Conservation (phyloP, 2,329 filamentous ascomycete genomes). For the Fusarium metavorans region DNA sequence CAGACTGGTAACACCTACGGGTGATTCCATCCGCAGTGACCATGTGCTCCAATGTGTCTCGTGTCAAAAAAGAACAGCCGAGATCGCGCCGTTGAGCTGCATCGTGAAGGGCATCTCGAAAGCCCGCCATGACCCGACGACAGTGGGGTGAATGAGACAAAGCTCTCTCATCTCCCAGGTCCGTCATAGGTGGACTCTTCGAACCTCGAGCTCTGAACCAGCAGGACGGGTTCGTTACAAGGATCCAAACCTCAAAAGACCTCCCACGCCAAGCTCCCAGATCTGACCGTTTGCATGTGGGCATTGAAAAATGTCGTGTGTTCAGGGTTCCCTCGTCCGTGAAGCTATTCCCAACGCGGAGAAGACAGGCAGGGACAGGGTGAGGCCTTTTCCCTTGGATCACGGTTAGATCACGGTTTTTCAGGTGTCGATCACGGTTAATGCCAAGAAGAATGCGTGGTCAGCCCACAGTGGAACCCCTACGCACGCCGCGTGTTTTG, state of each 20-base stretch:
- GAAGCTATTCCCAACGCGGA: conserved; percentile 8
- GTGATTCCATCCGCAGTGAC: background rate
- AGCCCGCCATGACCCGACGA: background rate
- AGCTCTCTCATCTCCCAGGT: background rate
- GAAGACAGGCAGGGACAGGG: background rate
- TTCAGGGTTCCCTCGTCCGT: background rate
- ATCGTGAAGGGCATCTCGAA: background rate
- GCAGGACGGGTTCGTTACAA: background rate
- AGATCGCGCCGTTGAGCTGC: background rate
- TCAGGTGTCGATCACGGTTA: background rate
- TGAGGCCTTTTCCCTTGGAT: conserved; percentile 1
- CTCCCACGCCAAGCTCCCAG: background rate
- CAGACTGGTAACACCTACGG: background rate
- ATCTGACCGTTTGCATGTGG: background rate
- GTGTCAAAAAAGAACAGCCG: background rate
- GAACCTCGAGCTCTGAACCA: background rate
- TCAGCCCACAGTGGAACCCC: conserved; percentile 2
- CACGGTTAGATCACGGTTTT: conserved; percentile 10
- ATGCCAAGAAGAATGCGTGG: background rate
- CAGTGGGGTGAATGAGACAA: background rate
- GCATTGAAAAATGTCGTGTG: background rate
- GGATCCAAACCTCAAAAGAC: background rate
- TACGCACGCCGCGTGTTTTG: background rate
- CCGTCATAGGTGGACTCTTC: background rate
- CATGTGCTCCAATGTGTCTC: background rate